These are phyloP conservation scores for Cryptococcus sp. DNA, from an alignment of 1,284 basidiomycete species.

Conservation along the genomic window DNA sequence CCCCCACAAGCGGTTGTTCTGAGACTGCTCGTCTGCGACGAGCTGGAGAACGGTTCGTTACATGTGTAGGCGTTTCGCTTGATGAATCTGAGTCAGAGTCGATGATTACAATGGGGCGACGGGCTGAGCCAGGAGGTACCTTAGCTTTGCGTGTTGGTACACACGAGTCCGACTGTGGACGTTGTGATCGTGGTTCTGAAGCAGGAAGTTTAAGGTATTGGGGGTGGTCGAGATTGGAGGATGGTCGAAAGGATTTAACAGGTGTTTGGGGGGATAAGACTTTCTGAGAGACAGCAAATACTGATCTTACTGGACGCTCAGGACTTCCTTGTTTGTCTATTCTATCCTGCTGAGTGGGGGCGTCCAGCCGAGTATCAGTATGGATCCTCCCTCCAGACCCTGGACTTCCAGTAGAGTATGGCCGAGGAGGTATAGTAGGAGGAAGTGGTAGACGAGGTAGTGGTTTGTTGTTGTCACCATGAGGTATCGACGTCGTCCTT, in stretches of 20 bases:
- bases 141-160: not conserved
- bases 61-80: not conserved
- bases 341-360: too few species aligned
- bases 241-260: not conserved
- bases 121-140: not conserved
- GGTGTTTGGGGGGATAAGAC: not conserved
- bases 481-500: not conserved
- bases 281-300: too few species aligned
- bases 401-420: not conserved
- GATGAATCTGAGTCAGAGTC: conserved; percentile 8
- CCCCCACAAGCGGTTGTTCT: conserved; percentile 8
- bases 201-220: not conserved
- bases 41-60: conserved; percentile 19
- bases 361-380: too few species aligned
- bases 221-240: not conserved
- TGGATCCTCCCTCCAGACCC: too few species aligned
- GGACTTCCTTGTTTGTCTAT: too few species aligned
- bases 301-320: too few species aligned
- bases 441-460: conserved; percentile 2
- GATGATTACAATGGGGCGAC: conserved; percentile 11
- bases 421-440: not conserved
- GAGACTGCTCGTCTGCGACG: conserved; percentile 16
- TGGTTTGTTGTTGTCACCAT: not conserved
- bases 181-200: conserved; percentile 1
- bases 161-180: not conserved